phyloP scores from a whole-genome alignment of 1,284 basidiomycete genomes.

The Peniophora sp. region DNA sequence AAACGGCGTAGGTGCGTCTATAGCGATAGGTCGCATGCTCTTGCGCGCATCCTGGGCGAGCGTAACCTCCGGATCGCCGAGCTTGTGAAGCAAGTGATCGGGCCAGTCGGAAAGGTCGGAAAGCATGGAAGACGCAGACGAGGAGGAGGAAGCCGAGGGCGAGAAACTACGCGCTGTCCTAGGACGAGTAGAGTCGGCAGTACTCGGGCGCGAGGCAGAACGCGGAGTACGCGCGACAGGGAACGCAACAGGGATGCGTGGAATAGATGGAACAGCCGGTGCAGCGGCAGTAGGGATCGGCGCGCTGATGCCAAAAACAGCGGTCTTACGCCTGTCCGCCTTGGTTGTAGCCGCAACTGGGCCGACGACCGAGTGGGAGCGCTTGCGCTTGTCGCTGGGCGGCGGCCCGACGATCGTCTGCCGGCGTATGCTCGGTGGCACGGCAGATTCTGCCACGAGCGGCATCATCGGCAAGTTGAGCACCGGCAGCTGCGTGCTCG shows the following conservation, averaged over 20 bases:
- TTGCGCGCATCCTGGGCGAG: slow-evolving; percentile 5
- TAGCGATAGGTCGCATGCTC: slow-evolving; percentile 9
- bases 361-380: not conserved
- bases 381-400: not conserved
- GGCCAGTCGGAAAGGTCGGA: not conserved
- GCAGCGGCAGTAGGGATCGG: not conserved
- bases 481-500: slow-evolving; percentile 14
- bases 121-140: not conserved
- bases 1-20: slow-evolving; percentile 5
- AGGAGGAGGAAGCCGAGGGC: not conserved
- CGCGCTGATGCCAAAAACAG: not conserved
- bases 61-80: slow-evolving; percentile 6
- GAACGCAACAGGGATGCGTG: not conserved
- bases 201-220: not conserved
- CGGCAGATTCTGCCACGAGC: not conserved
- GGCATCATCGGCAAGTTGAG: slow-evolving; percentile 1
- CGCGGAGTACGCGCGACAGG: not conserved
- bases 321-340: not conserved
- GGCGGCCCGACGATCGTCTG: not conserved
- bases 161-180: too few relatives aligned
- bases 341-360: not conserved
- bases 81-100: not conserved
- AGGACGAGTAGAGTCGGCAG: not conserved
- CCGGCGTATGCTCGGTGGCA: not conserved
- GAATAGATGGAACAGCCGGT: not conserved